Base-by-base conservation (phyloP, 23 red algal genomes). In the Cyanidiococcus yangmingshanensis region DNA sequence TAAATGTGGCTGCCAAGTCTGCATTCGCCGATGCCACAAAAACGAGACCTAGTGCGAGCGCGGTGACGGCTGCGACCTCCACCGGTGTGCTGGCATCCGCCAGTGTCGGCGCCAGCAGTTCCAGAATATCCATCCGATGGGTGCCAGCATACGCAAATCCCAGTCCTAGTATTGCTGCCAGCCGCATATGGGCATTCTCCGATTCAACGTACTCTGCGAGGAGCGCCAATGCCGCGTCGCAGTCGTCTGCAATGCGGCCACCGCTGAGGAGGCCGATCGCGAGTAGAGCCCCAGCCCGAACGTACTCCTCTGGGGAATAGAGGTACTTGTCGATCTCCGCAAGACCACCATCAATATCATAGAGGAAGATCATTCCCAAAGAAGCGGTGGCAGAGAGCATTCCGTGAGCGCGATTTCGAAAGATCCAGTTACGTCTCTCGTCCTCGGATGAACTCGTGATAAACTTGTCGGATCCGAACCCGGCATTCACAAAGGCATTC, bases 361-460 rank as follows among this genome's bases (percentile, higher is more conserved):
- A 98, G 24, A 89, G 75, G 63, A 98, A 67, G 37, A 98, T 89
- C 84, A 92, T 89, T 35, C 94, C 94, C 41, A 92, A 77, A 18
- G 94, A 98, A 26, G 94, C 94, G 0, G 94, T 82, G 17, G 94
- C 94, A 26, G 84, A 88, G 87, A 98, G 85, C 88, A 98, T 91
- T 25, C 88, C 94, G 37, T 98, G 94, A 2, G 90, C 88, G 68
- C 87, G 90, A 76, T 98, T 98, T 15, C 85, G 79, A 76, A 90
- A 92, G 37, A 98, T 92, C 94, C 94, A 98, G 37, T 76, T 82
- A 37, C 40, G 85, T 37, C 86, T 77, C 29, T 87, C 76, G 63
- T 25, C 63, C 7, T 25, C 63, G n/a, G 32, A 25, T 2, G 63
- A 29, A 40, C 91, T 85, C 25, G 63, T 77, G 79, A 98, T 67